Evolutionary conservation across 352 stramenopile genomes (phyloP).

Genomic region (Globisporangium viniferum): DNA sequence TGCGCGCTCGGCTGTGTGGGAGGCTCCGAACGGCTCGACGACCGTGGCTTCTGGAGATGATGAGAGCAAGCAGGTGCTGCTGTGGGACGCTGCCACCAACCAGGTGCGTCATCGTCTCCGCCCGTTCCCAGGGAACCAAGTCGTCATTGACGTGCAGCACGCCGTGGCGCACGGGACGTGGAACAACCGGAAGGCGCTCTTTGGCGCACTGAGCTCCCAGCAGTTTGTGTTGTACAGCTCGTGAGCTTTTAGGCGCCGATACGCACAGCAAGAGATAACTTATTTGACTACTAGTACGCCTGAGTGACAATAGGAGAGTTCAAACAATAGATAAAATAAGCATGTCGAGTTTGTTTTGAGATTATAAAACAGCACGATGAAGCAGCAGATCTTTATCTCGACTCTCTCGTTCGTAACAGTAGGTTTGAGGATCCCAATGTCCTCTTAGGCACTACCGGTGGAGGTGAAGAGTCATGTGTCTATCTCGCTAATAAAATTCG

Average conservation of each 20-base stretch:
- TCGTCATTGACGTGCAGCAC: constrained; percentile 33
- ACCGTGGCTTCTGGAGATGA: constrained; percentile 28
- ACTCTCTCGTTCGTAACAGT: neutral
- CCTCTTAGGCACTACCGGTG: neutral
- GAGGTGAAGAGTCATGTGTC: neutral
- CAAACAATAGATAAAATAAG: neutral
- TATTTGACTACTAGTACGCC: neutral
- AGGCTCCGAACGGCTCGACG: neutral
- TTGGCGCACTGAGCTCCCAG: constrained; percentile 30
- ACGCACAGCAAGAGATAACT: neutral
- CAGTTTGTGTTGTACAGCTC: constrained; percentile 26
- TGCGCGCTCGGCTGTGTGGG: constrained; percentile 46
- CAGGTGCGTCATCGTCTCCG: constrained; percentile 14
- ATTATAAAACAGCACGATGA: neutral
- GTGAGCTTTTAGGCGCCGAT: neutral
- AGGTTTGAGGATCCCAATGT: neutral
- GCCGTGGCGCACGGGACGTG: constrained; percentile 24
- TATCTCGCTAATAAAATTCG: neutral
- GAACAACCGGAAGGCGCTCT: constrained; percentile 27
- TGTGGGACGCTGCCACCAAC: constrained; percentile 24
- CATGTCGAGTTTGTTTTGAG: neutral
- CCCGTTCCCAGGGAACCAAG: constrained; percentile 5
- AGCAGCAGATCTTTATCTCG: neutral
- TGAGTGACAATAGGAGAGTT: neutral
- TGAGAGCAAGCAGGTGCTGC: constrained; percentile 14